Base-by-base conservation (phyloP, 129 eudicot species). In the Tagetes patula region DNA sequence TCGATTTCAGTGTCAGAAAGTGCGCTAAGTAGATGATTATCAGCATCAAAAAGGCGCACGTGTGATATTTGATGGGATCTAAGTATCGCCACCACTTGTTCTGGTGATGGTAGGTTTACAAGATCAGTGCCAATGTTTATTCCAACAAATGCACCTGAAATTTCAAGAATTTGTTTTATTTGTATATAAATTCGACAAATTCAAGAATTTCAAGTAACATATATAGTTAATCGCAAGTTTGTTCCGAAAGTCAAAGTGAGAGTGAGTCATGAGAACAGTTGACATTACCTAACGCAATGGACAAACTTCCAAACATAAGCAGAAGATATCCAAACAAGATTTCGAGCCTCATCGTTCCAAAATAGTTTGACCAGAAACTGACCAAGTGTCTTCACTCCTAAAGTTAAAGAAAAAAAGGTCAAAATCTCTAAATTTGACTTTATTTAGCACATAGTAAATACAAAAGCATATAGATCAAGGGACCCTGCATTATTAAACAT, bases 21-120 rank as follows among this genome's bases (percentile, higher is more conserved):
- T 49, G 97, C 97, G 39, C 72, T 82, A 5, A 91, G 92, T 55
- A 91, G 75, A 70, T 83, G 89, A 49, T 90, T 74, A 70, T 91
- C 96, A 12, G 97, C 86, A 66, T 91, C 87, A 14, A 82, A 91
- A 41, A 91, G 97, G 59, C 97, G 95, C 0, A 88, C 81, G 37
- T 88, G 97, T 11, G 88, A 76, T 76, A 91, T 88, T 68, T 86
- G 84, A 53, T 77, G 86, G 60, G 88, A 77, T 80, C 84, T 58
- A 11, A 91, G 91, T 72, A 86, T 80, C 1, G 89, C 82, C 31
- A 86, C 92, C 34, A 88, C 82, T 30, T 91, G 85, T 14, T 88
- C 73, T 1, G 96, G 82, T 32, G 96, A 71, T 8, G 97, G 97
- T 52, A 88, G 65, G 87, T 79, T 81, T 8, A 91, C 76, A 67